Evolutionary conservation across 2,329 filamentous ascomycete genomes (phyloP).

Genomic region (Exophiala bonariae): DNA sequence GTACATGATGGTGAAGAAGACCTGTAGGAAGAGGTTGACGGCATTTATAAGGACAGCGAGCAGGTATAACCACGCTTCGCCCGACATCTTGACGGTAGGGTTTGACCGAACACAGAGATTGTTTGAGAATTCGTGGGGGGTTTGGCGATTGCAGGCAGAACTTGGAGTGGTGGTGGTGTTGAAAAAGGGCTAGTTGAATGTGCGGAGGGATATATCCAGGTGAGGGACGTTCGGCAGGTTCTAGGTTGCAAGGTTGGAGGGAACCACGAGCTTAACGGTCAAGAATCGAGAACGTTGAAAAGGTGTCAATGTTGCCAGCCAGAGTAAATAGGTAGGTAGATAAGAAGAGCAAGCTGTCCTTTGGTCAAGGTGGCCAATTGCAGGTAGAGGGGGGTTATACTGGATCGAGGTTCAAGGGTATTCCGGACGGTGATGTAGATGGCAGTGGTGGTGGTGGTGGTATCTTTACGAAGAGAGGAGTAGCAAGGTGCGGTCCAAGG

Average conservation of each 20-base stretch:
- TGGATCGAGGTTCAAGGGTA: too few relatives aligned
- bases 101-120: too few relatives aligned
- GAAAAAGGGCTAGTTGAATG: neutral
- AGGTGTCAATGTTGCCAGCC: too few relatives aligned
- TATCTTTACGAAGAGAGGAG: too few relatives aligned
- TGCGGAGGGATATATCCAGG: neutral
- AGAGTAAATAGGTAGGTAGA: too few relatives aligned
- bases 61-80: slow-evolving; percentile 97
- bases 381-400: too few relatives aligned
- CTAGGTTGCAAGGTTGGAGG: too few relatives aligned
- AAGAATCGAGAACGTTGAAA: too few relatives aligned
- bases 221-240: too few relatives aligned
- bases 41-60: slow-evolving; percentile 98
- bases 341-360: slow-evolving; percentile 7
- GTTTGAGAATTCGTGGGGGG: neutral
- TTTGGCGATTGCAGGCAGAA: neutral
- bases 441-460: neutral
- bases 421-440: too few relatives aligned
- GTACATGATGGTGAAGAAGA: slow-evolving; percentile 99
- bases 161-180: neutral
- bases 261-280: too few relatives aligned
- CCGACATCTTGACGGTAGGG: slow-evolving; percentile 69
- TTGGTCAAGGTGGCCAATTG: neutral
- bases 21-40: slow-evolving; percentile 98
- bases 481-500: neutral